Conservation (phyloP, 805 yeast genomes). For the Saturnispora diversa region DNA sequence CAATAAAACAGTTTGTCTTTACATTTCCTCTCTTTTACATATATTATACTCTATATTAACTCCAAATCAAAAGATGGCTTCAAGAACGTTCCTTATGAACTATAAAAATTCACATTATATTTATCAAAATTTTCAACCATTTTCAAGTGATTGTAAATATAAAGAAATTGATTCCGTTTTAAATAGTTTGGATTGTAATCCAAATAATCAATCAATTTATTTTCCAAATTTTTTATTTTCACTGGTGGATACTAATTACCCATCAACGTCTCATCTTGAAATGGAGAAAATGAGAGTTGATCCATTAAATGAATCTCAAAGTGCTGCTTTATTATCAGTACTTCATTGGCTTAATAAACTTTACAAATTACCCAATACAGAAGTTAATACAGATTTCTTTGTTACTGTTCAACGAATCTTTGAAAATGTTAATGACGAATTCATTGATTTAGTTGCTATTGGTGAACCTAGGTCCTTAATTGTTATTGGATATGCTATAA, state of each 20-base stretch:
- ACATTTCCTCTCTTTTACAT: conserved; percentile 12
- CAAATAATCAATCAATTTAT: conserved; percentile 9
- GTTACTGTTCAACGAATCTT: conserved; percentile 16
- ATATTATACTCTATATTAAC: conserved; percentile 12
- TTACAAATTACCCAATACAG: conserved; percentile 3
- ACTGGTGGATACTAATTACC: conserved; percentile 7
- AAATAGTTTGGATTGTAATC: background rate
- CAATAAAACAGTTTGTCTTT: conserved; percentile 9
- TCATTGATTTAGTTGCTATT: conserved; percentile 12
- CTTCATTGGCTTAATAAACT: conserved; percentile 7
- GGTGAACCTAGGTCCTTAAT: conserved; percentile 20
- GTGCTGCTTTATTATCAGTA: background rate
- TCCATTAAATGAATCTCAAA: background rate
- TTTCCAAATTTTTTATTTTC: conserved; percentile 16
- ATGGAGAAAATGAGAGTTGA: background rate
- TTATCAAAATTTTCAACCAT: conserved; percentile 4
- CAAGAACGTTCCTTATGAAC: conserved; percentile 13
- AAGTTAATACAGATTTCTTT: conserved; percentile 15
- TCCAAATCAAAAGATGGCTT: conserved; percentile 17
- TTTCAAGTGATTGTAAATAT: conserved; percentile 6
- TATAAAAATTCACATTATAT: conserved; percentile 13
- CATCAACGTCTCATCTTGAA: background rate
- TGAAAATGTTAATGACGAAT: conserved; percentile 10
- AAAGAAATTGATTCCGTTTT: conserved; percentile 1
- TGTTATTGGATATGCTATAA: conserved; percentile 17